phyloP scores from a whole-genome alignment of 768 basidiomycete genomes.

The Lactarius pseudohatsudake region DNA sequence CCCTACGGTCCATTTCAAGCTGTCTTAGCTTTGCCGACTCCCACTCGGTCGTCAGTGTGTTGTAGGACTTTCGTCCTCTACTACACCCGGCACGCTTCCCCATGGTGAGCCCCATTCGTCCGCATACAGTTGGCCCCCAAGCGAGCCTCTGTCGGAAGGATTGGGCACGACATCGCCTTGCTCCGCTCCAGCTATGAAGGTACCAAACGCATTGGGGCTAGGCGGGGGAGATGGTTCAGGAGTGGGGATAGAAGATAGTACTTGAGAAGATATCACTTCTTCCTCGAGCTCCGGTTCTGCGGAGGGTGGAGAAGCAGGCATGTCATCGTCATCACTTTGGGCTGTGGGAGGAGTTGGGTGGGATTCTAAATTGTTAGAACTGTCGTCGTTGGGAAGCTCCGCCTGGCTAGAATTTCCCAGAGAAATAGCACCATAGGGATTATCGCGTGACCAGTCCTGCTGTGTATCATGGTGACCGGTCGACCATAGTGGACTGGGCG shows the following conservation, averaged over 20 bases:
- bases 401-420: constrained; percentile 8
- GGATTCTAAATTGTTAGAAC: background rate
- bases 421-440: constrained; percentile 45
- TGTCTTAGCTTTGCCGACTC: constrained; percentile 59
- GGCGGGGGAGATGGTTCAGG: constrained; percentile 31
- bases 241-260: background rate
- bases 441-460: constrained; percentile 34
- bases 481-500: constrained; percentile 46
- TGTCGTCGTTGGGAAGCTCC: background rate
- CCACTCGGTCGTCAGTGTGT: constrained; percentile 59
- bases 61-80: constrained; percentile 26
- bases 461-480: constrained; percentile 29
- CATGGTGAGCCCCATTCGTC: constrained; percentile 38
- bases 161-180: constrained; percentile 39
- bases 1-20: constrained; percentile 56
- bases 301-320: background rate
- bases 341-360: constrained; percentile 4
- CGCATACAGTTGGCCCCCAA: constrained; percentile 25
- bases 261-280: constrained; percentile 2
- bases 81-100: constrained; percentile 24
- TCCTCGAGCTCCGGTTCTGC: background rate
- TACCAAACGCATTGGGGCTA: constrained; percentile 57
- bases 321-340: constrained; percentile 3
- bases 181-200: constrained; percentile 54
- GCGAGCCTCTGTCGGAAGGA: constrained; percentile 34